Evolutionary conservation across 148 eudicot genomes (phyloP).

Genomic region (Chenopodium album): DNA sequence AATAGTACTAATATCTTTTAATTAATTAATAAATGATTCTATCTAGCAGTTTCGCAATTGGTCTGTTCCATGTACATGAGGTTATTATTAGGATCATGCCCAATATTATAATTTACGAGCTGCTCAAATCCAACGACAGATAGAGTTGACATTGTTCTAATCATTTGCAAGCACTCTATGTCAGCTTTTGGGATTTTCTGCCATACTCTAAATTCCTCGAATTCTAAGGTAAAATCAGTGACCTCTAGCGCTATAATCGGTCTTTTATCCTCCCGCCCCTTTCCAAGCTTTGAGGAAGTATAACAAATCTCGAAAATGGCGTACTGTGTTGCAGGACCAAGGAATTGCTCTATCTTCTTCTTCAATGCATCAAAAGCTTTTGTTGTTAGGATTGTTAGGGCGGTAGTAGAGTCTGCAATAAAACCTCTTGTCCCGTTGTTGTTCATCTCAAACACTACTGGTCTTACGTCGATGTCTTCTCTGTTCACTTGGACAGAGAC

Average conservation of each 20-base stretch:
- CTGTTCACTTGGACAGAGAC: neutral
- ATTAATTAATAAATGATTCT: neutral
- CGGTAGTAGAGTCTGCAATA: neutral
- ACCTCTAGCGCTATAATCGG: constrained; percentile 1
- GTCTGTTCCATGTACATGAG: neutral
- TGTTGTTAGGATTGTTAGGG: neutral
- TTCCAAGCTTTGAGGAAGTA: neutral
- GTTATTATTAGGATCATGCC: constrained; percentile 1
- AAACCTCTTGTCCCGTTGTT: neutral
- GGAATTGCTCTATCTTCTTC: neutral
- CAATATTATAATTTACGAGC: constrained; percentile 1
- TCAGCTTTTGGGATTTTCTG: neutral
- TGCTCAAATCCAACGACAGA: constrained; percentile 3
- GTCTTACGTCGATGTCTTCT: neutral
- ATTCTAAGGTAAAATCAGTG: neutral
- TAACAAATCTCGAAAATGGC: constrained; percentile 10
- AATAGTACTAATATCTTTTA: too few relatives aligned
- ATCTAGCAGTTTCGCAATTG: neutral
- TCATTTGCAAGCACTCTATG: neutral
- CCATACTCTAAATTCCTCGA: neutral
- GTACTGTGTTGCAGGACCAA: constrained; percentile 3
- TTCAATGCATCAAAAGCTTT: constrained; percentile 11
- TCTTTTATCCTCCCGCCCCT: neutral
- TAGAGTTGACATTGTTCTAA: neutral
- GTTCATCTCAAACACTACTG: constrained; percentile 1